Evolutionary conservation across 1,139 yeast genomes (phyloP).

Genomic region (Lodderomyces metapsilosis): DNA sequence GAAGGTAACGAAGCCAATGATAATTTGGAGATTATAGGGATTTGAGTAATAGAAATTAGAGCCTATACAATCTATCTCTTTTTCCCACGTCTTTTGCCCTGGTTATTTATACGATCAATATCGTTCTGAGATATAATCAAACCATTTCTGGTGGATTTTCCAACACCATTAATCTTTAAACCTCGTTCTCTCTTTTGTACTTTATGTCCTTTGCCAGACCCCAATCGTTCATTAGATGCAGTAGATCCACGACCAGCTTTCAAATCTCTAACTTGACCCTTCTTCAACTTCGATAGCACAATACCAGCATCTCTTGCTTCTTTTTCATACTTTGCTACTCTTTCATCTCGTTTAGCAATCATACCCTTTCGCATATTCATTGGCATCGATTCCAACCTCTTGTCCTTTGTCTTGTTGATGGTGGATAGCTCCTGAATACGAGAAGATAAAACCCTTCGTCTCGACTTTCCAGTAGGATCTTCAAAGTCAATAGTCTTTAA

Average conservation of each 20-base stretch:
- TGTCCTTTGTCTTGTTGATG: slow-evolving; percentile 43
- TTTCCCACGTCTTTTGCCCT: slow-evolving; percentile 10
- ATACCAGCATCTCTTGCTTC: slow-evolving; percentile 91
- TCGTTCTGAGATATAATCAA: slow-evolving; percentile 71
- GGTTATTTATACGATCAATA: slow-evolving; percentile 44
- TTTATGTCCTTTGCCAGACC: slow-evolving; percentile 39
- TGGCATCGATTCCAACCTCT: slow-evolving; percentile 74
- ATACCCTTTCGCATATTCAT: slow-evolving; percentile 87
- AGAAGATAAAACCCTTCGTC: slow-evolving; percentile 70
- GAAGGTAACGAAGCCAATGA: slow-evolving; percentile 52
- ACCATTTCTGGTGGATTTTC: slow-evolving; percentile 80
- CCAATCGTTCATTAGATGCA: slow-evolving; percentile 54
- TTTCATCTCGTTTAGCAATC: slow-evolving; percentile 53
- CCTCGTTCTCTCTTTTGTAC: slow-evolving; percentile 64
- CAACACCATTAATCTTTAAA: slow-evolving; percentile 72
- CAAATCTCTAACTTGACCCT: slow-evolving; percentile 61
- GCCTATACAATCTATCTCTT: slow-evolving; percentile 5
- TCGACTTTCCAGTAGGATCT: slow-evolving; percentile 76
- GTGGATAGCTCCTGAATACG: slow-evolving; percentile 60
- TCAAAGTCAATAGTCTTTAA: slow-evolving; percentile 64
- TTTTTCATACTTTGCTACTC: slow-evolving; percentile 58
- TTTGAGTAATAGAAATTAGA: slow-evolving; percentile 15
- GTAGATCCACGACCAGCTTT: slow-evolving; percentile 57
- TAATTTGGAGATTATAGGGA: slow-evolving; percentile 56
- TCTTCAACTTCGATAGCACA: slow-evolving; percentile 61